These are phyloP conservation scores for Lentinula boryana DNA, from an alignment of 768 basidiomycete species.

Conservation along the genomic window DNA sequence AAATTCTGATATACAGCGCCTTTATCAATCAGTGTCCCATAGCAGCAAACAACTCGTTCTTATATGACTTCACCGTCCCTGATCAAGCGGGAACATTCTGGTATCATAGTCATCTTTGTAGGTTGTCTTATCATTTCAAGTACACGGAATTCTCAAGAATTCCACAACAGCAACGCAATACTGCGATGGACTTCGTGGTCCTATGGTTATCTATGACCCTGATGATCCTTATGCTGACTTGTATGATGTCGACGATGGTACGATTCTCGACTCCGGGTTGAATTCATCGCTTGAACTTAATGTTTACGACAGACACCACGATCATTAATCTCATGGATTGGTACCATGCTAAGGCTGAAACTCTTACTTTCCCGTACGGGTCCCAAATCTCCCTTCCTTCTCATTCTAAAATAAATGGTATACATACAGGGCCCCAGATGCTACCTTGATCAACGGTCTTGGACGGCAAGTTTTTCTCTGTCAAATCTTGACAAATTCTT, in stretches of 20 bases:
- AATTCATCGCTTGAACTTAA: background rate
- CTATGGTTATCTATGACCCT: slow-evolving; percentile 40
- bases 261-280: background rate
- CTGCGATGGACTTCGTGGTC: slow-evolving; percentile 35
- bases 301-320: slow-evolving; percentile 26
- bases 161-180: slow-evolving; percentile 19
- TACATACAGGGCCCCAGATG: slow-evolving; percentile 17
- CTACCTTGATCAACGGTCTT: slow-evolving; percentile 21
- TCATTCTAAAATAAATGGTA: background rate
- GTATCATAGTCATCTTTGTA: slow-evolving; percentile 13
- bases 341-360: slow-evolving; percentile 20
- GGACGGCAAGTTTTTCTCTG: slow-evolving; percentile 6
- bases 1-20: slow-evolving; percentile 8
- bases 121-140: slow-evolving; percentile 24
- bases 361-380: slow-evolving; percentile 3
- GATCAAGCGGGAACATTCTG: slow-evolving; percentile 35
- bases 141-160: slow-evolving; percentile 24
- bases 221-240: slow-evolving; percentile 31
- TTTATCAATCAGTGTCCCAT: slow-evolving; percentile 43
- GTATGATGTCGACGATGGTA: slow-evolving; percentile 44
- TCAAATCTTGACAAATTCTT: too few relatives aligned
- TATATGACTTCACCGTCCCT: slow-evolving; percentile 31
- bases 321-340: slow-evolving; percentile 40
- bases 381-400: background rate
- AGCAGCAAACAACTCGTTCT: slow-evolving; percentile 27